phyloP scores from a whole-genome alignment of 78 protist species.

The Dictyostelium firmibasis region DNA sequence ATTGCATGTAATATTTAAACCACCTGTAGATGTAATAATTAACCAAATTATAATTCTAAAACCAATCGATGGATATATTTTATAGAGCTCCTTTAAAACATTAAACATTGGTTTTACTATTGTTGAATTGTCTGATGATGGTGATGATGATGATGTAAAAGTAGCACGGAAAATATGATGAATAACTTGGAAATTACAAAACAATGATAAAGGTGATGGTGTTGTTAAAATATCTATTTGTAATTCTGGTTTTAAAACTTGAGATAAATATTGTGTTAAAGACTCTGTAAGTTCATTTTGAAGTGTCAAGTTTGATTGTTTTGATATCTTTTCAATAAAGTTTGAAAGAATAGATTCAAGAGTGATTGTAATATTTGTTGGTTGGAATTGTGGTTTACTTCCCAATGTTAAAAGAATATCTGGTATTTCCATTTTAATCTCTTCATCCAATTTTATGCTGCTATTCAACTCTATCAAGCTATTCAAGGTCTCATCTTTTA shows the following conservation, averaged over 20 bases:
- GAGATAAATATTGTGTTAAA: not conserved
- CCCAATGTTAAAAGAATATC: conserved; percentile 22
- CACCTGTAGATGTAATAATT: conserved; percentile 31
- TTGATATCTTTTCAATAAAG: not conserved
- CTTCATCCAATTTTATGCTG: conserved; percentile 41
- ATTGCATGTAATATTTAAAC: not conserved
- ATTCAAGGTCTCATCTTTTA: not conserved
- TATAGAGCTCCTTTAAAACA: conserved; percentile 25
- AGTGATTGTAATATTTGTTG: conserved; percentile 16
- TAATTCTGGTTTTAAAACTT: not conserved
- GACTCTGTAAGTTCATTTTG: not conserved
- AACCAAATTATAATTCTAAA: conserved; percentile 27
- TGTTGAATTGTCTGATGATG: not conserved
- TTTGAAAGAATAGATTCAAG: conserved; percentile 11
- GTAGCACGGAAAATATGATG: conserved; percentile 35
- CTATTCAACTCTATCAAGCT: not conserved
- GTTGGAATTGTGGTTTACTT: conserved; percentile 44
- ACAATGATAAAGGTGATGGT: not conserved
- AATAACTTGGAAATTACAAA: conserved; percentile 28
- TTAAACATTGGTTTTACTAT: not conserved
- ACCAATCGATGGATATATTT: conserved; percentile 23
- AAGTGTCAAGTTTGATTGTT: not conserved
- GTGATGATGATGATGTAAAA: not conserved
- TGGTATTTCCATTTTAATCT: conserved; percentile 58
- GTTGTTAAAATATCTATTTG: not conserved